Evolutionary conservation across 2,329 filamentous ascomycete species (phyloP).

Genomic region (Paracorniculantispora psalliotae): DNA sequence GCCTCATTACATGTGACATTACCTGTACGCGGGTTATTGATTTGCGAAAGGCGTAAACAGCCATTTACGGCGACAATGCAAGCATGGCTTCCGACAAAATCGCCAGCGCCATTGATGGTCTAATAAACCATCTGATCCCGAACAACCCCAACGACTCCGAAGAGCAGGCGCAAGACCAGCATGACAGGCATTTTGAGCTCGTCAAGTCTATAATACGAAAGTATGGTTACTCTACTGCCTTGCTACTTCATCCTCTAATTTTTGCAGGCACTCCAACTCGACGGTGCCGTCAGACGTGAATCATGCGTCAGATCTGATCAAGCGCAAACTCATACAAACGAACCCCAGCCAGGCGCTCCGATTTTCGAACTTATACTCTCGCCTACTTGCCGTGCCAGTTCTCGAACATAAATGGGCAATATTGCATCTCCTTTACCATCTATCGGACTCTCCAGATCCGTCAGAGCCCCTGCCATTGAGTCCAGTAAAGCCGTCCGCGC

Average conservation of each 20-base stretch:
- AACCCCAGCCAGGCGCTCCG: conserved; percentile 73
- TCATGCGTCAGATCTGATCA: conserved; percentile 89
- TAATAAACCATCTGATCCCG: conserved; percentile 71
- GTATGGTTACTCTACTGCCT: conserved; percentile 28
- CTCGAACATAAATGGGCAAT: conserved; percentile 97
- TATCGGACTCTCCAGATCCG: conserved; percentile 64
- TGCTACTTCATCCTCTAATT: not conserved
- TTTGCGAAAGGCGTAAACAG: not conserved
- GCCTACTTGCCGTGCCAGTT: conserved; percentile 84
- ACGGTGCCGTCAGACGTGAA: conserved; percentile 68
- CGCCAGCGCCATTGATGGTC: conserved; percentile 71
- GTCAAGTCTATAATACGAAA: conserved; percentile 48
- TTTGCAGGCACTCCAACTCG: conserved; percentile 43
- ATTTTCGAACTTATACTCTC: conserved; percentile 87
- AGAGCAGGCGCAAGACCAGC: conserved; percentile 61
- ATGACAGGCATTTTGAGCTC: conserved; percentile 55
- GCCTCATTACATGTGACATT: not conserved
- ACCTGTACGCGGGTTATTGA: not conserved
- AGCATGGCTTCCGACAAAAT: conserved; percentile 62
- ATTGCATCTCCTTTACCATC: conserved; percentile 80
- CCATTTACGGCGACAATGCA: conserved; percentile 35
- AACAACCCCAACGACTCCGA: conserved; percentile 61
- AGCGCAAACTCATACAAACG: conserved; percentile 75
- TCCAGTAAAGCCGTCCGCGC: conserved; percentile 35
- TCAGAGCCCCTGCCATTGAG: conserved; percentile 45